Percentiles rank a stretch among this genome's conserved stretches.
Conservation (phyloP, 139 green algal genomes). For the Cymbomonas tetramitiformis region DNA sequence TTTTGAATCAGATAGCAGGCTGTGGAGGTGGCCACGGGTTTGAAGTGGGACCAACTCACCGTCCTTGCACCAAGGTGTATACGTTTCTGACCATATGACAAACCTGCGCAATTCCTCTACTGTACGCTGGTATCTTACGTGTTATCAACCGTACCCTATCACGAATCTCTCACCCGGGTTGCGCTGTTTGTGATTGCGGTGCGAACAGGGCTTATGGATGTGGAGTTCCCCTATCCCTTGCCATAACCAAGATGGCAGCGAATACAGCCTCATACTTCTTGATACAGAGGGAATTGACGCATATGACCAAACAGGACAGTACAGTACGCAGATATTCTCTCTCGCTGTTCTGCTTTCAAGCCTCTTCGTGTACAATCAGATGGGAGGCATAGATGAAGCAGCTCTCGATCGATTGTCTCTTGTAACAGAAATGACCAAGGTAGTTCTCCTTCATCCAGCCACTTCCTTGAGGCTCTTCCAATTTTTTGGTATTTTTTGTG, state of each 20-base stretch:
- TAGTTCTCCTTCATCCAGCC: conserved; percentile 20
- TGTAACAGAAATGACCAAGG: conserved; percentile 85
- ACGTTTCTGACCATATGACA: no score
- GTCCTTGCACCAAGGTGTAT: conserved; percentile 91
- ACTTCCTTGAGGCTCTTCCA: no score
- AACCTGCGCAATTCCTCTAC: no score
- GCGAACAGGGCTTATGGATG: conserved; percentile 94
- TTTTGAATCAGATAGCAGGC: conserved; percentile 61
- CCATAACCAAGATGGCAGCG: conserved; percentile 50
- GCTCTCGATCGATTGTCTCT: conserved; percentile 80
- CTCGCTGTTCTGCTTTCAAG: conserved; percentile 82
- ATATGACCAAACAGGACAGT: conserved; percentile 75
- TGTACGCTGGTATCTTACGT: no score
- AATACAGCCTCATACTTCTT: conserved; percentile 72
- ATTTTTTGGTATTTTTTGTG: no score
- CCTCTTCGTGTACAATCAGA: conserved; percentile 62
- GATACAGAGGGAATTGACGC: conserved; percentile 93
- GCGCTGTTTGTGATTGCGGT: no score
- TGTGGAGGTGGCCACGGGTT: conserved; percentile 30
- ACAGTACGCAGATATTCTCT: conserved; percentile 88
- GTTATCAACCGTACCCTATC: no score
- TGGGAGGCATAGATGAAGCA: conserved; percentile 91
- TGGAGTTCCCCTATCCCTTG: conserved; percentile 73
- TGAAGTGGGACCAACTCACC: conserved; percentile 48
- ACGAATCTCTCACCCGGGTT: no score